A percentile compares a stretch with the other conserved stretches of the same genome.
phyloP scores from a whole-genome alignment of 345 rosid genomes.

The Rhodamnia argentea region DNA sequence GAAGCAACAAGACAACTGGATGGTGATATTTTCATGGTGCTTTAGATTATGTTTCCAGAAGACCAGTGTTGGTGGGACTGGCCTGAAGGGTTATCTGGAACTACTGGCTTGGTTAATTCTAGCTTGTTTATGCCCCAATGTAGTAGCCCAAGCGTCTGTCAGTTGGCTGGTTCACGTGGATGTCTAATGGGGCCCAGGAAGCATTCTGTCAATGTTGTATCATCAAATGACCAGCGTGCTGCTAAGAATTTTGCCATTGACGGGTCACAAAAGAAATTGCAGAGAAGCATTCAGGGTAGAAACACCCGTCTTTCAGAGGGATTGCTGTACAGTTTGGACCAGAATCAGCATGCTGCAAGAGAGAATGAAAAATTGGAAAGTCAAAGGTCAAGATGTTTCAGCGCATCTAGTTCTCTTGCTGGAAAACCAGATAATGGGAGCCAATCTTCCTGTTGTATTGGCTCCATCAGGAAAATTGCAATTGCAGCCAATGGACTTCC shows the following conservation, averaged over 20 bases:
- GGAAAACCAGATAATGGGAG: neutral
- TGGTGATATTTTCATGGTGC: conserved; percentile 62
- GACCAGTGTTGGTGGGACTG: conserved; percentile 59
- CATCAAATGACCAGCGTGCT: neutral
- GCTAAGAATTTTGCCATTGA: conserved; percentile 5
- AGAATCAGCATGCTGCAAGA: neutral
- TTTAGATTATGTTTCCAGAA: conserved; percentile 63
- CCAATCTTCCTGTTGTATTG: neutral
- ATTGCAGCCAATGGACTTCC: neutral
- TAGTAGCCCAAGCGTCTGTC: conserved; percentile 14
- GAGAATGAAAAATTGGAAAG: neutral
- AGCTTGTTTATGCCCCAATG: conserved; percentile 12
- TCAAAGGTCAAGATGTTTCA: neutral
- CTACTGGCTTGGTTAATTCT: conserved; percentile 31
- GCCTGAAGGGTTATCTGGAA: conserved; percentile 38
- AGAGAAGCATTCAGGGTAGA: conserved; percentile 3
- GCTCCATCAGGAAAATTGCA: neutral
- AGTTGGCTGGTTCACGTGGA: conserved; percentile 16
- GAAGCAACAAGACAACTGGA: conserved; percentile 59
- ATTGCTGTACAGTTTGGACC: neutral
- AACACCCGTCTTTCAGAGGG: neutral
- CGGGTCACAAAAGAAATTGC: conserved; percentile 15
- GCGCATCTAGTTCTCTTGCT: neutral
- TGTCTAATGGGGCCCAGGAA: conserved; percentile 11
- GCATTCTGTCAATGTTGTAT: conserved; percentile 3